Evolutionary conservation across 352 stramenopile genomes (phyloP).

Genomic region (Phytopythium cucurbitacearum): DNA sequence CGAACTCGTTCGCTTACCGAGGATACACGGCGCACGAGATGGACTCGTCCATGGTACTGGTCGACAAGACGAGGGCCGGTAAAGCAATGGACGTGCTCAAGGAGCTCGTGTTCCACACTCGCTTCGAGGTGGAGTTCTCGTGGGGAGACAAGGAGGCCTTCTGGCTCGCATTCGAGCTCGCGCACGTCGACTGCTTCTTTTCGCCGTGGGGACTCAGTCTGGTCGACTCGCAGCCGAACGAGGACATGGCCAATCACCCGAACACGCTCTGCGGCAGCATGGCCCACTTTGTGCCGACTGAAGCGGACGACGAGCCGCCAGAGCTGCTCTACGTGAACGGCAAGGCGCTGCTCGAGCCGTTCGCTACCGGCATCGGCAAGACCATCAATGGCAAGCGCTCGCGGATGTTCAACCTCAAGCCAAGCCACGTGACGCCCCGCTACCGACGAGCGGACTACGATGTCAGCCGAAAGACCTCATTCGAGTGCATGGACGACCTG

Average conservation of each 20-base stretch:
- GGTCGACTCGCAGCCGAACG: slow-evolving; percentile 29
- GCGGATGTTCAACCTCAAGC: slow-evolving; percentile 42
- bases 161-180: slow-evolving; percentile 52
- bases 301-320: slow-evolving; percentile 10
- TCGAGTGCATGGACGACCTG: slow-evolving; percentile 45
- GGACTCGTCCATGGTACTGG: slow-evolving; percentile 55
- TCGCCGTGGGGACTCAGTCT: slow-evolving; percentile 37
- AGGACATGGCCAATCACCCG: slow-evolving; percentile 21
- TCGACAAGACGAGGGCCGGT: slow-evolving; percentile 30
- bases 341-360: slow-evolving; percentile 31
- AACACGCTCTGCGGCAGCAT: slow-evolving; percentile 40
- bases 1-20: slow-evolving; percentile 32
- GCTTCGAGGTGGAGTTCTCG: slow-evolving; percentile 41
- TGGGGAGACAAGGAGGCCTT: slow-evolving; percentile 52
- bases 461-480: slow-evolving; percentile 15
- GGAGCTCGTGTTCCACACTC: slow-evolving; percentile 33
- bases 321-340: slow-evolving; percentile 30
- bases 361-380: slow-evolving; percentile 24
- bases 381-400: slow-evolving; percentile 25
- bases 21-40: slow-evolving; percentile 39
- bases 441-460: slow-evolving; percentile 22
- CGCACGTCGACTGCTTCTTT: slow-evolving; percentile 45
- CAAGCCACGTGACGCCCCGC: slow-evolving; percentile 28
- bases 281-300: slow-evolving; percentile 32
- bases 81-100: slow-evolving; percentile 40